These are phyloP conservation scores for Themeda triandra DNA, from an alignment of 176 grass and related monocot species.

Conservation along the genomic window DNA sequence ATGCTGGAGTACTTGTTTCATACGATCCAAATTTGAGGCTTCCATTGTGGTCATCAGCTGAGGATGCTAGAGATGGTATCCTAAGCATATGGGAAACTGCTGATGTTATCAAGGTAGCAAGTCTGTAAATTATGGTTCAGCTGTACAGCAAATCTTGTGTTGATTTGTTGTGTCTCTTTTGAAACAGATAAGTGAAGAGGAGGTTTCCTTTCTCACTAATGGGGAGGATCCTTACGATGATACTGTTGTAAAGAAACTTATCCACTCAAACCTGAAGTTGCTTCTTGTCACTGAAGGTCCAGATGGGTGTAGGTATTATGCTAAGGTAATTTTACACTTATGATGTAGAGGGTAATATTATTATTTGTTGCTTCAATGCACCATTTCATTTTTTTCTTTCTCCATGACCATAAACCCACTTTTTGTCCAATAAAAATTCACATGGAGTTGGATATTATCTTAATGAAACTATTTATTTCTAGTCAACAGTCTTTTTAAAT, in stretches of 20 bases:
- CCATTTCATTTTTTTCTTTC: neutral
- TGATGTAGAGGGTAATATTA: neutral
- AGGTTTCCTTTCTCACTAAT: constrained; percentile 86
- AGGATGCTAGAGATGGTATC: constrained; percentile 91
- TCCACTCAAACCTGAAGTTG: constrained; percentile 88
- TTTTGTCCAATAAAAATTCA: neutral
- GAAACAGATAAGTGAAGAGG: constrained; percentile 91
- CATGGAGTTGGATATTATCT: neutral
- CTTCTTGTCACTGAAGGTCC: constrained; percentile 95
- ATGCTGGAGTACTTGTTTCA: constrained; percentile 88
- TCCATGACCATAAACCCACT: neutral
- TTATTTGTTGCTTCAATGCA: constrained; percentile 3
- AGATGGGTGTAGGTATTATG: constrained; percentile 95
- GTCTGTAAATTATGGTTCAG: neutral
- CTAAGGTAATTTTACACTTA: constrained; percentile 60
- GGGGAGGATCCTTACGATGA: constrained; percentile 93
- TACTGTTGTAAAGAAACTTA: constrained; percentile 76
- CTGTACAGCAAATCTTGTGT: neutral
- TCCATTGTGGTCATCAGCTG: constrained; percentile 82
- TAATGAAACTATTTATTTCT: constrained; percentile 9
- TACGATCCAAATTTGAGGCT: constrained; percentile 97
- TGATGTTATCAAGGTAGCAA: constrained; percentile 88
- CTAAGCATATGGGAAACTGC: constrained; percentile 88
- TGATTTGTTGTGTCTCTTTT: constrained; percentile 14
- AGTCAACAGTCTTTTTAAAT: neutral